These are phyloP conservation scores for Thymus mandschuricus DNA, from an alignment of 257 asterid species.

Conservation along the genomic window DNA sequence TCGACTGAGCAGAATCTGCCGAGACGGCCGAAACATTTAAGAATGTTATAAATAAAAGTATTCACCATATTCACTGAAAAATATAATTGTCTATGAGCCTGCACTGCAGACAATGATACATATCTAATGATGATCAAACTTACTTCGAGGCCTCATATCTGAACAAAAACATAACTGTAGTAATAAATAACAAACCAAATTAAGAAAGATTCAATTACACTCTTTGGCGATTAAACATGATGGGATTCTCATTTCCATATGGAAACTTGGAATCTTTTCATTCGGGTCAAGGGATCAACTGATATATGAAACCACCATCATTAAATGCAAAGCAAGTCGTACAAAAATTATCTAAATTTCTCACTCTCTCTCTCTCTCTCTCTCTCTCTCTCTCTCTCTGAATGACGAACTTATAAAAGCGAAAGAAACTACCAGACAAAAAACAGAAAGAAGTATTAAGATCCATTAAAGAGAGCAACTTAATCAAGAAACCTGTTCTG, in stretches of 20 bases:
- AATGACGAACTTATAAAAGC: background rate
- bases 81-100: background rate
- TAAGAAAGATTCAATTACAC: slow-evolving; percentile 17
- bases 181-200: background rate
- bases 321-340: background rate
- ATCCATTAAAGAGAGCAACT: background rate
- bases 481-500: slow-evolving; percentile 39
- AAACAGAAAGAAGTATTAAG: slow-evolving; percentile 15
- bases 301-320: background rate
- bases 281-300: background rate
- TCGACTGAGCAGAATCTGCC: slow-evolving; percentile 42
- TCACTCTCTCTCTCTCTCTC: background rate
- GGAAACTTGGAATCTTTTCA: background rate
- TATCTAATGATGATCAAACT: background rate
- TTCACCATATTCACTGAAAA: slow-evolving; percentile 22
- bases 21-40: slow-evolving; percentile 10
- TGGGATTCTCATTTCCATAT: background rate
- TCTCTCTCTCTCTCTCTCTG: background rate
- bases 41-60: slow-evolving; percentile 17
- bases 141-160: no score
- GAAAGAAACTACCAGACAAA: background rate
- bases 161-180: background rate
- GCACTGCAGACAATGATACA: background rate
- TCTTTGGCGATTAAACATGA: slow-evolving; percentile 3
- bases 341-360: slow-evolving; percentile 8